Percentiles rank a stretch among this genome's conserved stretches.
phyloP scores from a whole-genome alignment of 2,329 filamentous ascomycete species.

The Aspergillus calidoustus region DNA sequence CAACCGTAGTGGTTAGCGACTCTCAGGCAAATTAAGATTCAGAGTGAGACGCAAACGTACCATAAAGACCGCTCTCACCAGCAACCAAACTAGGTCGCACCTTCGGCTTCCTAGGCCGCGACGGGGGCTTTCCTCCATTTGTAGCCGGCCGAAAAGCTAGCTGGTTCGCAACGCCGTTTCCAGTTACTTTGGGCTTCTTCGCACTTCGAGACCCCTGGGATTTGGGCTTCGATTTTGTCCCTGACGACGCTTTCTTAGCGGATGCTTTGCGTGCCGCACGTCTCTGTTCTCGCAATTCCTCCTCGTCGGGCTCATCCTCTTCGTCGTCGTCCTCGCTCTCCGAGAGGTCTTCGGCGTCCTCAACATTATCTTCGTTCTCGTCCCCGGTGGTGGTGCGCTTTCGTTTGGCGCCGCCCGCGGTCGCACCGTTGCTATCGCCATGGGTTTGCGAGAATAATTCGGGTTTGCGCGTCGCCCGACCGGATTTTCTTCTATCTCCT shows the following conservation, averaged over 20 bases:
- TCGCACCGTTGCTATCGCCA: constrained; percentile 30
- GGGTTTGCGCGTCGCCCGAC: constrained; percentile 48
- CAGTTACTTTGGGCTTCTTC: constrained; percentile 62
- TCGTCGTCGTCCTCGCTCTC: constrained; percentile 46
- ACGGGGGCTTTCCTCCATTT: constrained; percentile 48
- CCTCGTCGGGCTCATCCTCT: constrained; percentile 50
- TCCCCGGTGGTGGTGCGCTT: constrained; percentile 51
- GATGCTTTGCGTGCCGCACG: constrained; percentile 41
- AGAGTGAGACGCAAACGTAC: constrained; percentile 41
- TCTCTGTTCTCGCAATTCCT: constrained; percentile 53
- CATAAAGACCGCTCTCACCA: constrained; percentile 62
- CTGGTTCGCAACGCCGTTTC: constrained; percentile 50
- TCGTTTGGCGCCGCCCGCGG: constrained; percentile 50
- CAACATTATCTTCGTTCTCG: constrained; percentile 40
- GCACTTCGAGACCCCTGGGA: constrained; percentile 38
- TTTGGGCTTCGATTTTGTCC: constrained; percentile 46
- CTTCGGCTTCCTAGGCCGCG: constrained; percentile 56
- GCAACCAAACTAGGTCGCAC: constrained; percentile 57
- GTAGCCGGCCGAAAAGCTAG: constrained; percentile 61
- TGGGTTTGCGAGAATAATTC: constrained; percentile 47
- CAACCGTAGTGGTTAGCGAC: constrained; percentile 29
- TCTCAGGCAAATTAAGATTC: neutral
- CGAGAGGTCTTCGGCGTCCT: constrained; percentile 37
- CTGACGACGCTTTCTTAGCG: constrained; percentile 38
- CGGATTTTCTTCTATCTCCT: constrained; percentile 48